Percentiles rank a stretch among this genome's conserved stretches.
phyloP scores from a whole-genome alignment of 306 rosid genomes.

The Medicago lupulina region DNA sequence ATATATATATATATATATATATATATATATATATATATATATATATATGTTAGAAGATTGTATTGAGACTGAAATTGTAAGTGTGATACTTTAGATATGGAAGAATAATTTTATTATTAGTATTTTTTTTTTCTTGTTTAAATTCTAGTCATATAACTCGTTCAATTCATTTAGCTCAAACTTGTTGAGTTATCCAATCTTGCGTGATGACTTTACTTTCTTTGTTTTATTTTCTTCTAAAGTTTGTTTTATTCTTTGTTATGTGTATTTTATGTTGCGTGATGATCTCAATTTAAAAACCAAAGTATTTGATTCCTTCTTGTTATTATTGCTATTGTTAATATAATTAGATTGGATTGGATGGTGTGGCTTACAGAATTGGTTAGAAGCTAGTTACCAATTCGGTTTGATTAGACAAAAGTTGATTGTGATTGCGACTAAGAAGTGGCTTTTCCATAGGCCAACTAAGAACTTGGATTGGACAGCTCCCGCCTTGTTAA shows the following conservation, averaged over 20 bases:
- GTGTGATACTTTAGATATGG: background rate
- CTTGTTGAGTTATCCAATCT: no score
- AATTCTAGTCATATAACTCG: background rate
- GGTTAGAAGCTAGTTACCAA: constrained; percentile 6
- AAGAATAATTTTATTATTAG: background rate
- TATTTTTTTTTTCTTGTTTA: no score
- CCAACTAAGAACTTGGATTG: background rate
- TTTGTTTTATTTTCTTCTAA: constrained; percentile 4
- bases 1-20: no score
- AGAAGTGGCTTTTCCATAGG: background rate
- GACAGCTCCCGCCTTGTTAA: background rate
- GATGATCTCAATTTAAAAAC: background rate
- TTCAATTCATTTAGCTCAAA: background rate
- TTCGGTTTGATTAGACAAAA: constrained; percentile 15
- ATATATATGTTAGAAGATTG: constrained; percentile 25
- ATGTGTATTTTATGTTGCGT: constrained; percentile 2
- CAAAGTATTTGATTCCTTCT: constrained; percentile 1
- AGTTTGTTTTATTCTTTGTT: background rate
- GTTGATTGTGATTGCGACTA: background rate
- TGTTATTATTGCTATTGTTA: background rate
- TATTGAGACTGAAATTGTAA: constrained; percentile 13
- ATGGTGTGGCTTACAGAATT: background rate
- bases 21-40: no score
- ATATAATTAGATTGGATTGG: constrained; percentile 8
- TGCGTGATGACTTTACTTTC: background rate